These are phyloP conservation scores for Ganoderma resinaceum DNA, from an alignment of 1,284 basidiomycete species.

Conservation along the genomic window DNA sequence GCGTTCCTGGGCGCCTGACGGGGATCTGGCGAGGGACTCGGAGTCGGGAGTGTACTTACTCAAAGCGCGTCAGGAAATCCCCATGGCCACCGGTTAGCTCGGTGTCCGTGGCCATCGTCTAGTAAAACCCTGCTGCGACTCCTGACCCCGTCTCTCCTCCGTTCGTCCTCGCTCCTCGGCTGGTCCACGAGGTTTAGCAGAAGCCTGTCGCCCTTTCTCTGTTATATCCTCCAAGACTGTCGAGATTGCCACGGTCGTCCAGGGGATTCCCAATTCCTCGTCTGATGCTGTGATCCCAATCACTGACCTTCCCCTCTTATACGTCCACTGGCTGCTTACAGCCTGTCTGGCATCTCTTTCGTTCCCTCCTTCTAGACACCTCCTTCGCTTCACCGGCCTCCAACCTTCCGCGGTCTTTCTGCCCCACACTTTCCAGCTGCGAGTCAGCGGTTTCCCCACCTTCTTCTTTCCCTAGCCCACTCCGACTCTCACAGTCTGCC, in stretches of 20 bases:
- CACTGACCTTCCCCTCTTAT: conserved; percentile 23
- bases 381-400: conserved; percentile 8
- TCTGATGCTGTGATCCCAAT: conserved; percentile 33
- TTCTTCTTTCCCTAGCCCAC: conserved; percentile 23
- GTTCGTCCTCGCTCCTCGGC: conserved; percentile 16
- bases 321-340: conserved; percentile 17
- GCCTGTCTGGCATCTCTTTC: conserved; percentile 15
- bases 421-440: conserved; percentile 33
- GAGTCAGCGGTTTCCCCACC: conserved; percentile 32
- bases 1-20: background rate
- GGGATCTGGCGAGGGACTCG: background rate
- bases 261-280: conserved; percentile 38
- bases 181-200: conserved; percentile 12
- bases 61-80: conserved; percentile 15
- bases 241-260: conserved; percentile 42
- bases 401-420: conserved; percentile 10
- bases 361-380: conserved; percentile 20
- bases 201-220: conserved; percentile 27
- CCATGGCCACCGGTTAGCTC: conserved; percentile 28
- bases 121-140: background rate
- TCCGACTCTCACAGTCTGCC: conserved; percentile 20
- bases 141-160: background rate
- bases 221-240: conserved; percentile 13
- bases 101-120: background rate
- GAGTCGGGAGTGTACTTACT: too few relatives aligned